Evolutionary conservation across 768 basidiomycete genomes (phyloP).

Genomic region (Boletus subparvulus): DNA sequence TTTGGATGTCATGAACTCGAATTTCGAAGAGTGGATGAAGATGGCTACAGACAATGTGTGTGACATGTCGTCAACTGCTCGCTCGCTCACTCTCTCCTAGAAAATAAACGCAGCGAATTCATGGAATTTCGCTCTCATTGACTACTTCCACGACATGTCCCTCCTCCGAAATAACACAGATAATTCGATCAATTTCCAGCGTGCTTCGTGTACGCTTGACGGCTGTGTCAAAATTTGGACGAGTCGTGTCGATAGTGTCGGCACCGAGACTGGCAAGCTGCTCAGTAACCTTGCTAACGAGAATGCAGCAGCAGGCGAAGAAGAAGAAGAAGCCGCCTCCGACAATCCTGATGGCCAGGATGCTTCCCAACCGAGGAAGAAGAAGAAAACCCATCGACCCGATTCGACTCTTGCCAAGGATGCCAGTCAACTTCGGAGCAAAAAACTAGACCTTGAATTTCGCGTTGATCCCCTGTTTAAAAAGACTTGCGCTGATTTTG

Average conservation of each 20-base stretch:
- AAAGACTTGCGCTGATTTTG: constrained; percentile 98
- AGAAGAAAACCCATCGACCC: constrained; percentile 65
- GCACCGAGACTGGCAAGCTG: constrained; percentile 94
- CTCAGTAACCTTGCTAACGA: constrained; percentile 81
- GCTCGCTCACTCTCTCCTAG: constrained; percentile 42
- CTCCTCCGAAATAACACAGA: constrained; percentile 89
- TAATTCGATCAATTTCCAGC: constrained; percentile 98
- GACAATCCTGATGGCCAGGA: constrained; percentile 67
- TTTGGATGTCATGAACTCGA: constrained; percentile 84
- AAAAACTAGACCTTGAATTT: constrained; percentile 95
- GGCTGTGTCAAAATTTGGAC: constrained; percentile 99
- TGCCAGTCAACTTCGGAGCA: constrained; percentile 74
- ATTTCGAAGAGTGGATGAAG: constrained; percentile 99
- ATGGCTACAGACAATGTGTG: constrained; percentile 95
- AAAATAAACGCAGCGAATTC: constrained; percentile 99
- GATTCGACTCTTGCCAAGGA: constrained; percentile 91
- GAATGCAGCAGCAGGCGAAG: constrained; percentile 57
- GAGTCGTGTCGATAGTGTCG: constrained; percentile 93
- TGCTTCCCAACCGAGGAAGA: constrained; percentile 52
- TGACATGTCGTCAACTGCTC: neutral
- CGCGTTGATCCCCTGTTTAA: constrained; percentile 95
- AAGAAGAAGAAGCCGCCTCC: constrained; percentile 59
- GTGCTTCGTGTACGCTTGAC: constrained; percentile 94
- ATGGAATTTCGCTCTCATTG: constrained; percentile 97
- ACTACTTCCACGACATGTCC: constrained; percentile 99